These are phyloP conservation scores for Parasitella parasitica DNA, from an alignment of 371 early-diverging fungal species.

Conservation along the genomic window DNA sequence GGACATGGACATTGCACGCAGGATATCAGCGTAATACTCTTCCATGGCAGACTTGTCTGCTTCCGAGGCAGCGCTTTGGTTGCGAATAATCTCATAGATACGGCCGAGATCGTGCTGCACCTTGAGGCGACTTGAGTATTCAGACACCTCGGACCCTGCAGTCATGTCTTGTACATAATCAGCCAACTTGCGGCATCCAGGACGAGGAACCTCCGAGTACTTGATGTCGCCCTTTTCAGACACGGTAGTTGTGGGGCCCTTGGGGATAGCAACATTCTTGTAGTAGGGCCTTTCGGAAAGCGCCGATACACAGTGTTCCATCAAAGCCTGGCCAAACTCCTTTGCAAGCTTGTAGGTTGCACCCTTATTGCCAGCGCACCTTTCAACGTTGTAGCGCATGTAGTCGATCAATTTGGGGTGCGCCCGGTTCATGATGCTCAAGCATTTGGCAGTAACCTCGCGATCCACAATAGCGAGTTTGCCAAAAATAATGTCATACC, in stretches of 20 bases:
- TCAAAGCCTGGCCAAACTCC: slow-evolving; percentile 77
- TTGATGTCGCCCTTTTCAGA: slow-evolving; percentile 80
- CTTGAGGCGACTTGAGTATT: slow-evolving; percentile 70
- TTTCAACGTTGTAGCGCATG: slow-evolving; percentile 85
- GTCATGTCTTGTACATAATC: slow-evolving; percentile 73
- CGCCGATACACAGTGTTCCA: slow-evolving; percentile 86
- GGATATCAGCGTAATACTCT: slow-evolving; percentile 70
- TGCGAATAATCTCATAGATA: slow-evolving; percentile 78
- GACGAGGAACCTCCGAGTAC: slow-evolving; percentile 79
- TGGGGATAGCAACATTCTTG: slow-evolving; percentile 81
- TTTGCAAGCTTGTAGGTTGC: slow-evolving; percentile 83
- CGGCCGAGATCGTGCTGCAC: slow-evolving; percentile 77
- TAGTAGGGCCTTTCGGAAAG: slow-evolving; percentile 78
- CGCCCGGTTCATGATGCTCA: slow-evolving; percentile 92
- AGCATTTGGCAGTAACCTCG: slow-evolving; percentile 87
- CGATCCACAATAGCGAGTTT: slow-evolving; percentile 87
- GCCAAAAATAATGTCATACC: slow-evolving; percentile 93
- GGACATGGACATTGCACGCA: slow-evolving; percentile 76
- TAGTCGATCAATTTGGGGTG: slow-evolving; percentile 77
- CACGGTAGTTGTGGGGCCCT: slow-evolving; percentile 78
- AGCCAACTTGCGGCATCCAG: slow-evolving; percentile 65
- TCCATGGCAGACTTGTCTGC: slow-evolving; percentile 69
- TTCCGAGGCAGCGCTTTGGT: slow-evolving; percentile 72
- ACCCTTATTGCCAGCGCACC: slow-evolving; percentile 72
- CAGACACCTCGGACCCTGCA: slow-evolving; percentile 68